A percentile compares a stretch with the other conserved stretches of the same genome.
phyloP scores from a whole-genome alignment of 495 filamentous ascomycete genomes.

The Penicilliopsis zonata region DNA sequence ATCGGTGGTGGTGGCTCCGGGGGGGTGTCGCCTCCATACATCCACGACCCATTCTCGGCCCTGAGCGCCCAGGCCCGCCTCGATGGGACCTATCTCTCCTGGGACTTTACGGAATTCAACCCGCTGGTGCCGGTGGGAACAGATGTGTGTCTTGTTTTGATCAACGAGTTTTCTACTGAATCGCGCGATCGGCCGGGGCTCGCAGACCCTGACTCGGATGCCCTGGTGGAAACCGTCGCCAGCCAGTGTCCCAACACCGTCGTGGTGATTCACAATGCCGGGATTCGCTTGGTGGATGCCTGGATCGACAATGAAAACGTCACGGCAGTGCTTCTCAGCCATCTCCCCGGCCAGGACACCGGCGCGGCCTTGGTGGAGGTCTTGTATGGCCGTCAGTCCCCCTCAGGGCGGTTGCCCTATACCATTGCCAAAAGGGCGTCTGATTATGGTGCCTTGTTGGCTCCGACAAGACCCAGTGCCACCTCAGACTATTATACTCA shows the following conservation, averaged over 20 bases:
- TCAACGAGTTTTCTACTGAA: slow-evolving; percentile 49
- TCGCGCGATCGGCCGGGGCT: slow-evolving; percentile 20
- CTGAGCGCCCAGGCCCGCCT: slow-evolving; percentile 35
- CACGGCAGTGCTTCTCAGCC: slow-evolving; percentile 63
- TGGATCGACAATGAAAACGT: slow-evolving; percentile 44
- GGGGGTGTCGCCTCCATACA: slow-evolving; percentile 43
- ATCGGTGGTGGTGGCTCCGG: slow-evolving; percentile 56
- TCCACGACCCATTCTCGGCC: slow-evolving; percentile 37
- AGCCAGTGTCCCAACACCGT: slow-evolving; percentile 42
- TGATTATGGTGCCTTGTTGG: slow-evolving; percentile 69
- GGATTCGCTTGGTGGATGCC: slow-evolving; percentile 27
- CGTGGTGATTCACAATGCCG: slow-evolving; percentile 34
- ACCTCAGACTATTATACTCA: too few species aligned
- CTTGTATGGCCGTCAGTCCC: slow-evolving; percentile 58
- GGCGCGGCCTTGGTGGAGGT: slow-evolving; percentile 64
- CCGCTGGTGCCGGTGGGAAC: slow-evolving; percentile 29
- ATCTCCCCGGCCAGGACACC: slow-evolving; percentile 70
- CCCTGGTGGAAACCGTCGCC: slow-evolving; percentile 45
- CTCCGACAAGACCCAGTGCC: too few species aligned
- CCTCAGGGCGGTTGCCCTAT: slow-evolving; percentile 63
- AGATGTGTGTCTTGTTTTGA: slow-evolving; percentile 49
- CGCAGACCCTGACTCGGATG: slow-evolving; percentile 31
- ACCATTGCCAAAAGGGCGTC: slow-evolving; percentile 58
- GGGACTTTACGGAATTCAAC: slow-evolving; percentile 25
- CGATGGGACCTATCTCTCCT: slow-evolving; percentile 30